Evolutionary conservation across 2,329 filamentous ascomycete species (phyloP).

Genomic region (Lasiodiplodia sp.): DNA sequence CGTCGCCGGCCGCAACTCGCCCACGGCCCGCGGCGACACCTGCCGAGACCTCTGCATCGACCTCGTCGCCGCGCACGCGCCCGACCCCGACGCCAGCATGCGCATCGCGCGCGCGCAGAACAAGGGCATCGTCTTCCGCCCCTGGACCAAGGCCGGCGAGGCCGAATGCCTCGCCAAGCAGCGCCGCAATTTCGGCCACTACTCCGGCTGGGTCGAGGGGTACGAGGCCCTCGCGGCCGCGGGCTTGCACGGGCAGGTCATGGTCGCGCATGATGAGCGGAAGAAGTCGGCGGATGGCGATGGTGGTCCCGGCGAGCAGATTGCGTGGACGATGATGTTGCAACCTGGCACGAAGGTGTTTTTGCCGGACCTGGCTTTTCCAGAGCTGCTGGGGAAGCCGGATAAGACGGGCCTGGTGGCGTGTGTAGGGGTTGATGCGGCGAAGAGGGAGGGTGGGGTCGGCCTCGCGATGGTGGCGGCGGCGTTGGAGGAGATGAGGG

Average conservation of each 20-base stretch:
- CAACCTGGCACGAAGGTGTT: background rate
- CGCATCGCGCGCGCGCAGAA: background rate
- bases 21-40: background rate
- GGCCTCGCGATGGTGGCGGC: conserved; percentile 6
- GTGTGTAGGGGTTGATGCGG: conserved; percentile 13
- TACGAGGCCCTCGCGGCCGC: background rate
- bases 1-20: background rate
- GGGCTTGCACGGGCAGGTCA: conserved; percentile 8
- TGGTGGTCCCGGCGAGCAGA: background rate
- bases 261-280: conserved; percentile 2
- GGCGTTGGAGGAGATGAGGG: conserved; percentile 8
- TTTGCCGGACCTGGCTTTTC: background rate
- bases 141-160: conserved; percentile 11
- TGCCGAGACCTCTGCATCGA: conserved; percentile 18
- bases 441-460: background rate
- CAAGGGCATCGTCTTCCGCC: background rate
- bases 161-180: conserved; percentile 4
- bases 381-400: background rate
- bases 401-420: background rate
- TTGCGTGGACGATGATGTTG: conserved; percentile 23
- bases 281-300: background rate
- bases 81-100: background rate
- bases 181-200: background rate
- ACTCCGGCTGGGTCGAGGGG: conserved; percentile 11
- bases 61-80: background rate